Percentiles rank a stretch among this genome's conserved stretches.
Evolutionary conservation across 106 monocot species (phyloP).

Genomic region (Dactylorhiza incarnata): DNA sequence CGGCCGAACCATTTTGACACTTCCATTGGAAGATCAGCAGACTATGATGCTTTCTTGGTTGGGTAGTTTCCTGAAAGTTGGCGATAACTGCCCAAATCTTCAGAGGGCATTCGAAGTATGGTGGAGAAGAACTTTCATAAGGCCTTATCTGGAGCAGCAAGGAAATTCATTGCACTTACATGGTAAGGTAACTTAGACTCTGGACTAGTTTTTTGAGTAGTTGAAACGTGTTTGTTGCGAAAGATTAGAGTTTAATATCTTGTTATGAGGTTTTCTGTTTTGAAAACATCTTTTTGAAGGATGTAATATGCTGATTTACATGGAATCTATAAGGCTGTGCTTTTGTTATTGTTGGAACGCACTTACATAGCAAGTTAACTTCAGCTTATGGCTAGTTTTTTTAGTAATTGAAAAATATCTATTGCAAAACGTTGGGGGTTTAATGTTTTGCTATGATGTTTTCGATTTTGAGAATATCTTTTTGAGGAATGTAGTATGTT

Average conservation of each 20-base stretch:
- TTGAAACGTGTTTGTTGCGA: not conserved
- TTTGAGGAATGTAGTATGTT: too few relatives aligned
- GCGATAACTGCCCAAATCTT: slow-evolving; percentile 91
- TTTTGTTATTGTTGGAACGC: not conserved
- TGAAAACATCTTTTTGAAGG: not conserved
- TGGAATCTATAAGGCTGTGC: not conserved
- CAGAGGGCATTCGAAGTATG: slow-evolving; percentile 97
- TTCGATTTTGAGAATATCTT: too few relatives aligned
- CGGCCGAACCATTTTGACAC: slow-evolving; percentile 83
- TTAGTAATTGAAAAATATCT: too few relatives aligned
- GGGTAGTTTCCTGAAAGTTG: slow-evolving; percentile 88
- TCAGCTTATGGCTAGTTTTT: not conserved
- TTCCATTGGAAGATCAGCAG: slow-evolving; percentile 96
- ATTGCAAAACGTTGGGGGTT: too few relatives aligned
- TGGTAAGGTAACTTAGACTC: not conserved
- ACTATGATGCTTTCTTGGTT: slow-evolving; percentile 83
- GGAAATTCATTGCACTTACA: slow-evolving; percentile 13
- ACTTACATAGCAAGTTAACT: too few relatives aligned
- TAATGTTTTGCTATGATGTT: not conserved
- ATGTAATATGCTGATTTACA: not conserved
- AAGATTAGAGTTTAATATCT: not conserved
- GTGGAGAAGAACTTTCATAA: slow-evolving; percentile 96
- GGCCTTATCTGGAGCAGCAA: slow-evolving; percentile 72
- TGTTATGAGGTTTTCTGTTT: not conserved
- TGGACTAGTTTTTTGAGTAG: not conserved